Evolutionary conservation across 1,139 yeast genomes (phyloP), one percentile per base, ranked within the genome.

Genomic region (Yamadazyma blattariae): DNA sequence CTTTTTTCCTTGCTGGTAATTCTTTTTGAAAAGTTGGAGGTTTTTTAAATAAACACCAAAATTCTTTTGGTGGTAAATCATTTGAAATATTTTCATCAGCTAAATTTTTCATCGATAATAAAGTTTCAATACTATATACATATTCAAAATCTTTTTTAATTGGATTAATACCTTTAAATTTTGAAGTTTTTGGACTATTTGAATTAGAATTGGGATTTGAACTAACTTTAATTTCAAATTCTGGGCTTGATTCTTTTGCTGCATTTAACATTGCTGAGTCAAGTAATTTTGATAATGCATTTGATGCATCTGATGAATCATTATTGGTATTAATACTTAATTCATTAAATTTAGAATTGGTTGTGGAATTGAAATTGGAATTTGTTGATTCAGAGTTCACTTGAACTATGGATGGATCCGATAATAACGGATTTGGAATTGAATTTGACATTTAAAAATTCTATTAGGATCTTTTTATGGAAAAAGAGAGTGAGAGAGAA

Each of bases 241-340:
- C 74, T 2, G 75, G 73, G 4, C 74, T 65, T 10, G 64, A 48
- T 38, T 71, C 77, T 40, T 64, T 67, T 29, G 76, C 76, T 9
- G 77, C 77, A 28, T 72, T 68, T 21, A 74, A 73, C 51, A 65
- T 64, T 20, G 71, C 71, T 2, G 67, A 60, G 37, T 65, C 71
- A 32, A 69, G 55, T 29, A 69, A 52, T 43, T 62, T 64, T n/a
- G 73, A 62, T 32, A 69, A 61, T 3, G 67, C 73, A 45, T 57
- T 64, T 12, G 65, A 56, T 4, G 71, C 63, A 24, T 56, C 64
- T 22, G 20, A 29, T n/a, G 32, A 29, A 22, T 21, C 8, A 11
- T n/a, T 18, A 9, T 16, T 12, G 18, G 7, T 22, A 13, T 12
- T 25, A 13, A 10, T 7, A 25, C 11, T 25, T n/a, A n/a, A n/a